phyloP scores from a whole-genome alignment of 2,329 filamentous ascomycete species.

The Aspergillus latus region DNA sequence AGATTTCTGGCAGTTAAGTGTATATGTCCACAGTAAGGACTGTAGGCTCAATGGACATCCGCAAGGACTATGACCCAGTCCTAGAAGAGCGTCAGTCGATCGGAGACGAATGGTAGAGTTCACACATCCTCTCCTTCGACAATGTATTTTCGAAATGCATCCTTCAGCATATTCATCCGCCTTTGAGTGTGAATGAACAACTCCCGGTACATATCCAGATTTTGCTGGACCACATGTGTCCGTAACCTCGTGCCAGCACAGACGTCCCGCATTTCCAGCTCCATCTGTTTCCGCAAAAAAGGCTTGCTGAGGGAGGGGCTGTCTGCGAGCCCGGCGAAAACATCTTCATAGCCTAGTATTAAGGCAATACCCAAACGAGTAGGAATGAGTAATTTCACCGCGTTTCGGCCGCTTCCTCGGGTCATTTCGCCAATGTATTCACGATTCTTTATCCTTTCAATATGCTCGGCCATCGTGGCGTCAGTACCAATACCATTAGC shows the following conservation, averaged over 20 bases:
- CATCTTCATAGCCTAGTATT: slow-evolving; percentile 90
- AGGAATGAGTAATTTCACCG: slow-evolving; percentile 83
- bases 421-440: slow-evolving; percentile 74
- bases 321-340: slow-evolving; percentile 74
- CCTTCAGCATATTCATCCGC: slow-evolving; percentile 65
- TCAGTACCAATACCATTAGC: slow-evolving; percentile 98
- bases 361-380: slow-evolving; percentile 87
- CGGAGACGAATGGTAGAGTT: neutral
- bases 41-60: neutral
- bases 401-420: slow-evolving; percentile 49
- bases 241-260: slow-evolving; percentile 81
- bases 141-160: slow-evolving; percentile 60
- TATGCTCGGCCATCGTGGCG: slow-evolving; percentile 98
- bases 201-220: slow-evolving; percentile 78
- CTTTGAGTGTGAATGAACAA: slow-evolving; percentile 81
- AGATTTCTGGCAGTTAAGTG: neutral
- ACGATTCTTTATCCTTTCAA: slow-evolving; percentile 88
- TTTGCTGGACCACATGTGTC: slow-evolving; percentile 74
- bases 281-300: slow-evolving; percentile 96
- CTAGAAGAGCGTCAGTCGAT: neutral
- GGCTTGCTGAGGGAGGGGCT: slow-evolving; percentile 80
- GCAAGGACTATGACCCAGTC: neutral
- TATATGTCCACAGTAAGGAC: neutral
- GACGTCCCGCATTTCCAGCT: slow-evolving; percentile 93
- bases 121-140: slow-evolving; percentile 37